A percentile compares a stretch with the other conserved stretches of the same genome.
These are phyloP conservation scores for Tylopilus felleus DNA, from an alignment of 768 basidiomycete genomes.

Conservation along the genomic window DNA sequence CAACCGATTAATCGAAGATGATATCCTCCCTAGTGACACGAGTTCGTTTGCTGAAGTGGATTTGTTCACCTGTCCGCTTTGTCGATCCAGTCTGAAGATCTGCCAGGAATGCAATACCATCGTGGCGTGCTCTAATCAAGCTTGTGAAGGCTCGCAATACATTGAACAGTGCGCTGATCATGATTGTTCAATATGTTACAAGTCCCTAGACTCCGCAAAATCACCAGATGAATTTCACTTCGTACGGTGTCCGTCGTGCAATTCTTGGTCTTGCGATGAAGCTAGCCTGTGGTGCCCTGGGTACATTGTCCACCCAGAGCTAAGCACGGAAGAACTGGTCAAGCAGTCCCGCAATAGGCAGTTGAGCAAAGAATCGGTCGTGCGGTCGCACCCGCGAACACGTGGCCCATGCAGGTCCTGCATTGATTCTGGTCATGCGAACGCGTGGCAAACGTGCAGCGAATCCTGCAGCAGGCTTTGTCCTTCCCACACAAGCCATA, in stretches of 20 bases:
- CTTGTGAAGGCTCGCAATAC: neutral
- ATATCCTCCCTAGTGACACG: neutral
- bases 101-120: neutral
- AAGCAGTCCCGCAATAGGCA: too few species aligned
- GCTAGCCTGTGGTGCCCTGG: neutral
- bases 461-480: too few species aligned
- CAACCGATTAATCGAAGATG: neutral
- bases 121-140: neutral
- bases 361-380: too few species aligned
- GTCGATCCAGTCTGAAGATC: neutral
- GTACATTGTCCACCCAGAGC: neutral
- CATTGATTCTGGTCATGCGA: neutral
- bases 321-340: neutral
- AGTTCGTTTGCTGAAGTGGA: neutral
- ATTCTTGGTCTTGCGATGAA: neutral
- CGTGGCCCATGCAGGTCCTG: neutral
- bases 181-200: neutral
- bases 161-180: too few species aligned
- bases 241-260: neutral
- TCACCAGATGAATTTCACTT: neutral
- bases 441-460: neutral
- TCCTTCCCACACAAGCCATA: neutral
- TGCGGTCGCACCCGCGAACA: neutral
- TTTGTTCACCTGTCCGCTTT: conserved; percentile 6
- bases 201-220: neutral